Evolutionary conservation across 495 filamentous ascomycete genomes (phyloP).

Genomic region (Poronia punctata): DNA sequence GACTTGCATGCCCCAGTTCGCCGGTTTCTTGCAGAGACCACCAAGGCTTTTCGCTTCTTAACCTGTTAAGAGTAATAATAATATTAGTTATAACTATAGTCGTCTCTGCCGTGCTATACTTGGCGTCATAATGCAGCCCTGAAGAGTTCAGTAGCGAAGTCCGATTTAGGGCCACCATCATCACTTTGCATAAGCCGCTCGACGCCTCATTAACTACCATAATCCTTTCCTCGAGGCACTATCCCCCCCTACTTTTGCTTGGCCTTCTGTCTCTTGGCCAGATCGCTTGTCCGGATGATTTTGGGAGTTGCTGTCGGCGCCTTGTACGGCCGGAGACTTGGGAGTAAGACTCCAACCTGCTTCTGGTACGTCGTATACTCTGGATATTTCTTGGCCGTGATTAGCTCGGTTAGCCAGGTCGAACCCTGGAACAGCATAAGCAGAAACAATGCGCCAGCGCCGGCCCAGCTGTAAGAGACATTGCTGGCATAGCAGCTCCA

Average conservation of each 20-base stretch:
- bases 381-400: slow-evolving; percentile 74
- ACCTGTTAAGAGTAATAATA: too few relatives aligned
- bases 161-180: too few relatives aligned
- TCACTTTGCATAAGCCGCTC: too few relatives aligned
- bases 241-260: slow-evolving; percentile 31
- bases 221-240: too few relatives aligned
- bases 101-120: too few relatives aligned
- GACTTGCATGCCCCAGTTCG: too few relatives aligned
- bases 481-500: slow-evolving; percentile 74
- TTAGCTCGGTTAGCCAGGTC: slow-evolving; percentile 76
- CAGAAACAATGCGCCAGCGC: slow-evolving; percentile 60
- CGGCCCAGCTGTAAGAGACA: slow-evolving; percentile 70
- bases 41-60: too few relatives aligned
- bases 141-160: too few relatives aligned
- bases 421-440: slow-evolving; percentile 81
- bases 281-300: slow-evolving; percentile 40
- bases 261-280: slow-evolving; percentile 32
- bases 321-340: slow-evolving; percentile 42
- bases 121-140: too few relatives aligned
- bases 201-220: too few relatives aligned
- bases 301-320: slow-evolving; percentile 24
- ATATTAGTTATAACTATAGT: too few relatives aligned
- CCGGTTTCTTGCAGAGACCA: too few relatives aligned
- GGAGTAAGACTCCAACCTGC: slow-evolving; percentile 75
- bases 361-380: slow-evolving; percentile 84